Evolutionary conservation across 345 rosid genomes (phyloP).

Genomic region (Salix caprea): DNA sequence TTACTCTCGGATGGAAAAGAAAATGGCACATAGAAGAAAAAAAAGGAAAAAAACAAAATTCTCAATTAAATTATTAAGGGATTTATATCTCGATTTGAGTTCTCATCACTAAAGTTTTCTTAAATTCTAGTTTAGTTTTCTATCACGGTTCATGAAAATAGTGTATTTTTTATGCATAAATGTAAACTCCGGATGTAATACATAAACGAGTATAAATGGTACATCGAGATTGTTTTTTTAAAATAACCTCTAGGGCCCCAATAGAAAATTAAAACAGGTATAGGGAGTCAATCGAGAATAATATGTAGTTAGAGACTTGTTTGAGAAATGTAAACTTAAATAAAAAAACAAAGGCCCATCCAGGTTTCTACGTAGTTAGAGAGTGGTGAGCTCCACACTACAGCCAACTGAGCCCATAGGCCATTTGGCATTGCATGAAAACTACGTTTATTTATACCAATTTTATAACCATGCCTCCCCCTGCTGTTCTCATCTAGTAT

Average conservation of each 20-base stretch:
- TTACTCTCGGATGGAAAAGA: neutral
- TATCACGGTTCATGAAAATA: neutral
- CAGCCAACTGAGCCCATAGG: slow-evolving; percentile 25
- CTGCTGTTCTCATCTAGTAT: neutral
- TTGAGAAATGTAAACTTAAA: neutral
- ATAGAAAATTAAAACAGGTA: neutral
- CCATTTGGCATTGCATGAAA: neutral
- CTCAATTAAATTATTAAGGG: neutral
- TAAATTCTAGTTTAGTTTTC: neutral
- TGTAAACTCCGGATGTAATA: too few relatives aligned
- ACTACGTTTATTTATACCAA: neutral
- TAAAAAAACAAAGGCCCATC: slow-evolving; percentile 32
- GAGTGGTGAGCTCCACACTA: too few relatives aligned
- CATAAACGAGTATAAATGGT: too few relatives aligned
- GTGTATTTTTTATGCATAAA: neutral
- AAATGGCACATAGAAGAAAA: neutral
- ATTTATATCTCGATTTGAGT: neutral
- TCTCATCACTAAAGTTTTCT: neutral
- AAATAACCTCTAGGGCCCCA: neutral
- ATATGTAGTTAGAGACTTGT: neutral
- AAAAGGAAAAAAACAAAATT: neutral
- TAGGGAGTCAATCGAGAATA: neutral
- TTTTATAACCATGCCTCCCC: neutral
- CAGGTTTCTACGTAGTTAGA: too few relatives aligned
- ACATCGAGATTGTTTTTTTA: too few relatives aligned